Conservation (phyloP, 2,329 filamentous ascomycete genomes). For the Diaporthe helianthi region DNA sequence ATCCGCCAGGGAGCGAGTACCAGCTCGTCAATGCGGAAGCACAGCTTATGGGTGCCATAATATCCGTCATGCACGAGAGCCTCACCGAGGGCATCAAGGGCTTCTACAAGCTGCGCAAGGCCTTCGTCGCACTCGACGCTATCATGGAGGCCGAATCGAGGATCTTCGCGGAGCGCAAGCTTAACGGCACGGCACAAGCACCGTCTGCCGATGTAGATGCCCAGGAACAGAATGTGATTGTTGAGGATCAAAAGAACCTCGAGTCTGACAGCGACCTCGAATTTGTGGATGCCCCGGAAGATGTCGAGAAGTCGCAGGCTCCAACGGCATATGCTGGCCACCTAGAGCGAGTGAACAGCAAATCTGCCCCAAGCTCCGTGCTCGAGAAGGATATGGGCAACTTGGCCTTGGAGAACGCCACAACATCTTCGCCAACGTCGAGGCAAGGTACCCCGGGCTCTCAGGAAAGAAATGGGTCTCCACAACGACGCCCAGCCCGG, state of each 20-base stretch:
- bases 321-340: constrained; percentile 56
- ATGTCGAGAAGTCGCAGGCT: constrained; percentile 48
- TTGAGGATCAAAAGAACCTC: constrained; percentile 26
- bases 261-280: constrained; percentile 50
- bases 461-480: constrained; percentile 6
- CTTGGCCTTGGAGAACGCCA: constrained; percentile 14
- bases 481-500: constrained; percentile 39
- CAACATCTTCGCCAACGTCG: constrained; percentile 17
- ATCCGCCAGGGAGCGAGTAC: constrained; percentile 86
- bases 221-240: not conserved
- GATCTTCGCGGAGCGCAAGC: constrained; percentile 40
- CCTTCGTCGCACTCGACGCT: constrained; percentile 80
- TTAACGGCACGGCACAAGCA: constrained; percentile 1
- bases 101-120: constrained; percentile 92
- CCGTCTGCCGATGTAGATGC: not conserved
- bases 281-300: constrained; percentile 64
- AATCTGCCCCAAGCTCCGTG: constrained; percentile 26
- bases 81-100: constrained; percentile 89
- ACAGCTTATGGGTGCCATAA: constrained; percentile 87
- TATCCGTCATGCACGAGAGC: constrained; percentile 90
- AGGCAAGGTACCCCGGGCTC: constrained; percentile 28
- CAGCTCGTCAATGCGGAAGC: constrained; percentile 83
- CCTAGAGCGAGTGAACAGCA: constrained; percentile 42
- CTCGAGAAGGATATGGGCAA: constrained; percentile 32
- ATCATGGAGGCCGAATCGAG: constrained; percentile 78